Conservation (phyloP, 1,139 yeast genomes). For the Hansenula lynferdii region DNA sequence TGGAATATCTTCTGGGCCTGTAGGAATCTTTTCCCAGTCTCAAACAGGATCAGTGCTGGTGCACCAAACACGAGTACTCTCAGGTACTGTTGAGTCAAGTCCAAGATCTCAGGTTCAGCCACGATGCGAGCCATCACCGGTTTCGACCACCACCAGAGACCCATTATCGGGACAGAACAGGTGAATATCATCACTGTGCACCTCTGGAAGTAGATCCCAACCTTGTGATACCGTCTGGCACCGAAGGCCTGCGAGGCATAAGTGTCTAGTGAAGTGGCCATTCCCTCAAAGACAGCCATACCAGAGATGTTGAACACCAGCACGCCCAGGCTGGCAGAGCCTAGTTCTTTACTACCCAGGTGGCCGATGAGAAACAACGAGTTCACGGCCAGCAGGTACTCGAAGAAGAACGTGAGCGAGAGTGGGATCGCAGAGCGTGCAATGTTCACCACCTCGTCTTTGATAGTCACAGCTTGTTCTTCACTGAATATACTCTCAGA, state of each 20-base stretch:
- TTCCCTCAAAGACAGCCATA: constrained; percentile 45
- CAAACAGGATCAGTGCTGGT: constrained; percentile 37
- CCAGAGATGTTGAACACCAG: constrained; percentile 49
- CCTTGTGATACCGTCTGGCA: constrained; percentile 29
- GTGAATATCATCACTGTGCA: constrained; percentile 37
- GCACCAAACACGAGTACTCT: constrained; percentile 31
- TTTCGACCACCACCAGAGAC: constrained; percentile 37
- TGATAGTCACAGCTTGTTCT: constrained; percentile 11
- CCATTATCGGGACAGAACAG: constrained; percentile 28
- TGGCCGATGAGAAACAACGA: constrained; percentile 46
- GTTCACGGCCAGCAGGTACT: constrained; percentile 43
- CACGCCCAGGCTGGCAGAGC: constrained; percentile 45
- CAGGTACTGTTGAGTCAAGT: constrained; percentile 30
- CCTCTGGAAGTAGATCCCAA: constrained; percentile 38
- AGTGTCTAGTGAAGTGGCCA: constrained; percentile 49
- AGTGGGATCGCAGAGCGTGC: constrained; percentile 36
- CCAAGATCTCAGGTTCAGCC: constrained; percentile 29
- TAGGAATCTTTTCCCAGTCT: constrained; percentile 37
- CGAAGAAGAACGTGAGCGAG: constrained; percentile 45
- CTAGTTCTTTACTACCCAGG: constrained; percentile 40
- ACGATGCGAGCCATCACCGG: constrained; percentile 27
- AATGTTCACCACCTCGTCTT: constrained; percentile 13
- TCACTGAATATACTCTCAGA: constrained; percentile 5
- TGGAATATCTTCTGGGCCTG: constrained; percentile 38
- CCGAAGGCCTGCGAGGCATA: constrained; percentile 52